A percentile compares a stretch with the other conserved stretches of the same genome.
These are phyloP conservation scores for Apiospora hydei DNA, from an alignment of 2,329 filamentous ascomycete genomes.

Conservation along the genomic window DNA sequence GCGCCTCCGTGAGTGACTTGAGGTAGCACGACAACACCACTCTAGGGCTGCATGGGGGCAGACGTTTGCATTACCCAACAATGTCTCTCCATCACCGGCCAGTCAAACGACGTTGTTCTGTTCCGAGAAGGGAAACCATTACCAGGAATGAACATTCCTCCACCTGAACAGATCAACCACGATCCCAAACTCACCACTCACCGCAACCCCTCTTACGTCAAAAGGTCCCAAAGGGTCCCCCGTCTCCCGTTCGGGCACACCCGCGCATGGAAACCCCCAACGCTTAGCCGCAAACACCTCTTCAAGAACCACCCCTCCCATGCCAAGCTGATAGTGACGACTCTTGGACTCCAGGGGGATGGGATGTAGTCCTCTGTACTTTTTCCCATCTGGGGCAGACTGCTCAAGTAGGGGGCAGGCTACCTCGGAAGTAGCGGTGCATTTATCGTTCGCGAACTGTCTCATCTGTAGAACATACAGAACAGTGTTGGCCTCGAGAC, in stretches of 20 bases:
- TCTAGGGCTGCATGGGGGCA: neutral
- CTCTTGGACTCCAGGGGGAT: neutral
- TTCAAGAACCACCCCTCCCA: neutral
- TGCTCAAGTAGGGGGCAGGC: neutral
- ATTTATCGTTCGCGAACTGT: neutral
- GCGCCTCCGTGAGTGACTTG: neutral
- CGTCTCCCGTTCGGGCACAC: neutral
- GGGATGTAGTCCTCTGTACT: neutral
- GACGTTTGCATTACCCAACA: slow-evolving; percentile 1
- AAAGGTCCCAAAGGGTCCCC: neutral
- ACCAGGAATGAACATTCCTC: neutral
- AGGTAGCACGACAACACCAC: neutral
- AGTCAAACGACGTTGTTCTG: neutral
- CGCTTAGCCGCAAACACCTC: neutral
- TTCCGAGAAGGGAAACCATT: neutral
- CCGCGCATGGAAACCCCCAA: neutral
- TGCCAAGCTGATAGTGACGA: neutral
- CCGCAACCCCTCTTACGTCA: neutral
- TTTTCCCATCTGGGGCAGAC: neutral
- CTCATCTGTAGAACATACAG: slow-evolving; percentile 15
- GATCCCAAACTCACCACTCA: neutral
- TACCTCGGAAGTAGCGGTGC: neutral
- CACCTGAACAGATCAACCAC: neutral
- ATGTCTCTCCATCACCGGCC: neutral
- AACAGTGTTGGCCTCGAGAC: neutral